A percentile compares a stretch with the other conserved stretches of the same genome.
phyloP scores from a whole-genome alignment of 345 rosid species.

The Euphorbia pulcherrima region DNA sequence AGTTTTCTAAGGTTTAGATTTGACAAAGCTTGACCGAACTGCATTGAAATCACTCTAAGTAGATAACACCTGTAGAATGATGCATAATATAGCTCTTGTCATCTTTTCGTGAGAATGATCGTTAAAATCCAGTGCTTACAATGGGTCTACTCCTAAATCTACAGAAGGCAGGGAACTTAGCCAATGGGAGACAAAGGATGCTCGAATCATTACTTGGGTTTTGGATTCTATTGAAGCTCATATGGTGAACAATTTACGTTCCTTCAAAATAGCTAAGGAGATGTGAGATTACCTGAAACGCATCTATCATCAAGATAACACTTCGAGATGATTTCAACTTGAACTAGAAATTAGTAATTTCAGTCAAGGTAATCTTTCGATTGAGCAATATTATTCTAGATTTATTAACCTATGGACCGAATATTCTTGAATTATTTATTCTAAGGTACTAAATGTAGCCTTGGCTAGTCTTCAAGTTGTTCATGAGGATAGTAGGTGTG shows the following conservation, averaged over 20 bases:
- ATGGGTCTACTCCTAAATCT: neutral
- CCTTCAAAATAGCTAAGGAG: neutral
- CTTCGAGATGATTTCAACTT: neutral
- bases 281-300: neutral
- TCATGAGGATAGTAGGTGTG: neutral
- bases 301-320: neutral
- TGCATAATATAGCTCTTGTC: too few species aligned
- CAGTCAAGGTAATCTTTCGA: neutral
- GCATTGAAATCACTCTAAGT: too few species aligned
- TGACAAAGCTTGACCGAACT: too few species aligned
- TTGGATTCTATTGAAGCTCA: neutral
- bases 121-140: too few species aligned
- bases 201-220: neutral
- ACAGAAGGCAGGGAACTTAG: neutral
- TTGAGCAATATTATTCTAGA: slow-evolving; percentile 1
- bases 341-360: neutral
- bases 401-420: slow-evolving; percentile 3
- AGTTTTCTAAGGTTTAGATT: too few species aligned
- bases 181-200: slow-evolving; percentile 1
- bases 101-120: too few species aligned
- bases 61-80: too few species aligned
- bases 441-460: neutral
- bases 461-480: neutral
- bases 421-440: slow-evolving; percentile 1
- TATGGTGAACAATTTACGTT: neutral